A percentile compares a stretch with the other conserved stretches of the same genome.
phyloP scores from a whole-genome alignment of 1,284 basidiomycete genomes.

The Retiboletus fuscus region DNA sequence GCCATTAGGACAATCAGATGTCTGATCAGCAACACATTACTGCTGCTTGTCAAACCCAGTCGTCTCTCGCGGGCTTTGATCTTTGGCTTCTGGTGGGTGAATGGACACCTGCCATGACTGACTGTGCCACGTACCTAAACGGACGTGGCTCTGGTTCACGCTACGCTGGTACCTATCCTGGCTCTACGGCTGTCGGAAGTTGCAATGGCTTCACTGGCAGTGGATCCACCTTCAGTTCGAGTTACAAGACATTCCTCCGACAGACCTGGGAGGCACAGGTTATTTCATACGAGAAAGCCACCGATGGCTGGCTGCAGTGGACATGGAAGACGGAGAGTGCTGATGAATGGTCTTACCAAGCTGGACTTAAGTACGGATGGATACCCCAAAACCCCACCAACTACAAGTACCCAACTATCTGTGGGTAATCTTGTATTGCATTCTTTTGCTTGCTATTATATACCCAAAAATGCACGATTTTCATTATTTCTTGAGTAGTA shows the following conservation, averaged over 20 bases:
- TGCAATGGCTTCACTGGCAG: conserved; percentile 81
- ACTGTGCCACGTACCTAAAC: conserved; percentile 87
- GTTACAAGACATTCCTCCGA: conserved; percentile 87
- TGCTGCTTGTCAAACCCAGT: conserved; percentile 67
- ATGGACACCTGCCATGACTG: conserved; percentile 86
- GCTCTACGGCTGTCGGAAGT: conserved; percentile 74
- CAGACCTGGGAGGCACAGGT: conserved; percentile 89
- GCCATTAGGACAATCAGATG: conserved; percentile 63
- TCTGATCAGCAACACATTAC: conserved; percentile 71
- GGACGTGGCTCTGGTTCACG: conserved; percentile 77
- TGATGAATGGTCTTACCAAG: conserved; percentile 83
- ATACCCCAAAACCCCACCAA: conserved; percentile 76
- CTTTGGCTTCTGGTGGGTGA: conserved; percentile 87
- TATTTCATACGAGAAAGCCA: conserved; percentile 68
- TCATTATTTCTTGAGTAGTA: not conserved
- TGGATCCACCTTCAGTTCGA: conserved; percentile 75
- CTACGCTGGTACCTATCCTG: conserved; percentile 83
- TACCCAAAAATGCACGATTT: not conserved
- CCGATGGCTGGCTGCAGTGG: conserved; percentile 81
- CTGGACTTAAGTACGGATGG: conserved; percentile 84
- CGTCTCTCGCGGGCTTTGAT: conserved; percentile 64
- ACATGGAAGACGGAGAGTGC: conserved; percentile 78
- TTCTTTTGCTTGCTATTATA: not conserved
- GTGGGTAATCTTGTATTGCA: conserved; percentile 49
- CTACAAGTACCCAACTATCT: conserved; percentile 64